These are phyloP conservation scores for Dichotomopilus funicola DNA, from an alignment of 2,329 filamentous ascomycete species.

Conservation along the genomic window DNA sequence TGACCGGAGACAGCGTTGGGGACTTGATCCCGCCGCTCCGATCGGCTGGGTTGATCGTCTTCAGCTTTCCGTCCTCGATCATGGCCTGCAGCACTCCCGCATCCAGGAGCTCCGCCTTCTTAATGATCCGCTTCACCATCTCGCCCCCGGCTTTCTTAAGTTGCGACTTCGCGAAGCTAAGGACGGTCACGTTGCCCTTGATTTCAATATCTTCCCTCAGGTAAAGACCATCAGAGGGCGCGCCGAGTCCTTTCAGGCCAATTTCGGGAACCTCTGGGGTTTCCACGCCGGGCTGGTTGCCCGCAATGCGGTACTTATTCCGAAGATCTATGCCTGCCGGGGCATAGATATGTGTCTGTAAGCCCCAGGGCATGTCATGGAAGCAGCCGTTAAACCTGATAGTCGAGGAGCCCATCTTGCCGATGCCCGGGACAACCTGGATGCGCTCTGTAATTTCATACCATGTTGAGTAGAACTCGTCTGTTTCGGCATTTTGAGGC, in stretches of 20 bases:
- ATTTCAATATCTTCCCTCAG: slow-evolving; percentile 66
- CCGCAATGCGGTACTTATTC: slow-evolving; percentile 61
- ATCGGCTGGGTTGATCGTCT: slow-evolving; percentile 40
- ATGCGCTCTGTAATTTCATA: slow-evolving; percentile 67
- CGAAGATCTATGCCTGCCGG: slow-evolving; percentile 61
- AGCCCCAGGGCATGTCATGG: slow-evolving; percentile 64
- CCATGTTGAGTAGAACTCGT: slow-evolving; percentile 69
- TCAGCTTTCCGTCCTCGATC: slow-evolving; percentile 26
- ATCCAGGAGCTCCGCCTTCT: slow-evolving; percentile 64
- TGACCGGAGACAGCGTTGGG: slow-evolving; percentile 20
- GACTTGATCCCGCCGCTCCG: slow-evolving; percentile 32
- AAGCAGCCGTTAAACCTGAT: slow-evolving; percentile 67
- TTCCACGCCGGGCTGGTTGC: slow-evolving; percentile 62
- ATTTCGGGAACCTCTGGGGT: slow-evolving; percentile 55
- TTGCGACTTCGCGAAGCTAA: slow-evolving; percentile 60
- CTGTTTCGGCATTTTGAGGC: slow-evolving; percentile 59
- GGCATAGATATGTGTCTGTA: slow-evolving; percentile 66
- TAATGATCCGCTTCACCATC: slow-evolving; percentile 62
- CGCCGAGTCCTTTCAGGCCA: slow-evolving; percentile 51
- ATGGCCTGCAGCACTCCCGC: slow-evolving; percentile 59
- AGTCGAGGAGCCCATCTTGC: slow-evolving; percentile 56
- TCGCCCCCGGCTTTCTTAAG: slow-evolving; percentile 60
- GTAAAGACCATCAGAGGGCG: slow-evolving; percentile 59
- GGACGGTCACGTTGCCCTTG: slow-evolving; percentile 59
- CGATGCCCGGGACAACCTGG: slow-evolving; percentile 60